Percentiles rank a stretch among this genome's conserved stretches.
Conservation (phyloP, 805 yeast genomes). For the Wickerhamiella musiphila region DNA sequence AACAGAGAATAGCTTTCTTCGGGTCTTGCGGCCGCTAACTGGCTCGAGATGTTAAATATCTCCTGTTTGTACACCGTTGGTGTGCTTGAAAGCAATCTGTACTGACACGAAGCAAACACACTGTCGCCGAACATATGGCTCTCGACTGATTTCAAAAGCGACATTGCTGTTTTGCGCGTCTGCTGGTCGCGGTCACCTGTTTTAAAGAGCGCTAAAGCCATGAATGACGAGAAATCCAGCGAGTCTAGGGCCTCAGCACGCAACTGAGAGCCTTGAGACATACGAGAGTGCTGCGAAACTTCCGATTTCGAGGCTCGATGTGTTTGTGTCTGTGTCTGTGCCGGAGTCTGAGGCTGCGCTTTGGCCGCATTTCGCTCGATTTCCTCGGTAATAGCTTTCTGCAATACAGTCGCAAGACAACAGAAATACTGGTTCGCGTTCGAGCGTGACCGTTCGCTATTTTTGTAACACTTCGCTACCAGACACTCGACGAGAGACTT, state of each 20-base stretch:
- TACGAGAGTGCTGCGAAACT: no score
- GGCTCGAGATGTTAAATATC: slow-evolving; percentile 57
- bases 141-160: slow-evolving; percentile 52
- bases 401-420: slow-evolving; percentile 48
- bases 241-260: no score
- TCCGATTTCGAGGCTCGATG: no score
- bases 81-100: slow-evolving; percentile 55
- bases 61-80: slow-evolving; percentile 78
- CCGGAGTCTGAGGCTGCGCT: neutral
- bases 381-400: slow-evolving; percentile 31
- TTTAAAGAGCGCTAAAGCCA: slow-evolving; percentile 63
- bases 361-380: slow-evolving; percentile 20
- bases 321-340: no score
- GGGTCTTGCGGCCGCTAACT: slow-evolving; percentile 44
- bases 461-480: slow-evolving; percentile 50
- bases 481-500: slow-evolving; percentile 38
- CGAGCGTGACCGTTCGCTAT: slow-evolving; percentile 24
- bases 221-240: slow-evolving; percentile 18
- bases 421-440: slow-evolving; percentile 55
- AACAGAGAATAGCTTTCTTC: slow-evolving; percentile 44
- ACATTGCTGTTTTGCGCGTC: slow-evolving; percentile 57
- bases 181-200: slow-evolving; percentile 55
- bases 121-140: slow-evolving; percentile 36
- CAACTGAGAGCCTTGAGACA: no score
- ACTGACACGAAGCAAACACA: slow-evolving; percentile 40